Evolutionary conservation across 1,139 yeast genomes (phyloP).

Genomic region (Ogataea hybrid): DNA sequence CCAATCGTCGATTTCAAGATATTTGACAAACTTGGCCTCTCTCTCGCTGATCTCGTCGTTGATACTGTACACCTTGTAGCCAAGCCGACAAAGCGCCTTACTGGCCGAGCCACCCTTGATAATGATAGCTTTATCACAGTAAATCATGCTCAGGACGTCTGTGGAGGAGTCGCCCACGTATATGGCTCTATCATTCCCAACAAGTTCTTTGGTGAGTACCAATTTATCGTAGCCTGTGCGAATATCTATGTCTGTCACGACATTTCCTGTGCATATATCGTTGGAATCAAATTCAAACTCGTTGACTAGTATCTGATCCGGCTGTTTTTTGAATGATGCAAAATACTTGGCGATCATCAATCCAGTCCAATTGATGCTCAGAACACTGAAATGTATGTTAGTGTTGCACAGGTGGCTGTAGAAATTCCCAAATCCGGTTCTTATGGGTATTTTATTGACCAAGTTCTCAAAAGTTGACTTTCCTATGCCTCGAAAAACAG

Average conservation of each 20-base stretch:
- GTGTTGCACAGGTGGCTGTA: slow-evolving; percentile 29
- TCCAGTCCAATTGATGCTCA: slow-evolving; percentile 69
- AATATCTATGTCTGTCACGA: slow-evolving; percentile 20
- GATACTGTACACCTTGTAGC: slow-evolving; percentile 22
- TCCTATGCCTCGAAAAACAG: slow-evolving; percentile 46
- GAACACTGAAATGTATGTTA: slow-evolving; percentile 37
- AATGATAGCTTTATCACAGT: slow-evolving; percentile 49
- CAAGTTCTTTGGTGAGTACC: slow-evolving; percentile 26
- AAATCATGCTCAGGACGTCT: slow-evolving; percentile 54
- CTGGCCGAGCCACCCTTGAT: slow-evolving; percentile 40
- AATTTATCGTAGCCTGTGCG: slow-evolving; percentile 62
- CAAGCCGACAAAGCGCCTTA: slow-evolving; percentile 21
- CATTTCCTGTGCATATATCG: slow-evolving; percentile 42
- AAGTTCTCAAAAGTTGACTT: slow-evolving; percentile 34
- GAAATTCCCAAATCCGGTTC: slow-evolving; percentile 44
- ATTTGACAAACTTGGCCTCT: slow-evolving; percentile 14
- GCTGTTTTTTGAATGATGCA: slow-evolving; percentile 2
- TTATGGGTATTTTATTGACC: slow-evolving; percentile 39
- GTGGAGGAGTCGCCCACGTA: slow-evolving; percentile 70
- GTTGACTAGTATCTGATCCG: slow-evolving; percentile 39
- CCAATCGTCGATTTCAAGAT: slow-evolving; percentile 26
- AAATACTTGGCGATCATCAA: slow-evolving; percentile 46
- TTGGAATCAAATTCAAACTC: slow-evolving; percentile 44
- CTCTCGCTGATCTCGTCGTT: slow-evolving; percentile 12
- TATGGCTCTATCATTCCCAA: slow-evolving; percentile 27